Base-by-base conservation (phyloP, 495 filamentous ascomycete genomes). In the Podospora didyma region DNA sequence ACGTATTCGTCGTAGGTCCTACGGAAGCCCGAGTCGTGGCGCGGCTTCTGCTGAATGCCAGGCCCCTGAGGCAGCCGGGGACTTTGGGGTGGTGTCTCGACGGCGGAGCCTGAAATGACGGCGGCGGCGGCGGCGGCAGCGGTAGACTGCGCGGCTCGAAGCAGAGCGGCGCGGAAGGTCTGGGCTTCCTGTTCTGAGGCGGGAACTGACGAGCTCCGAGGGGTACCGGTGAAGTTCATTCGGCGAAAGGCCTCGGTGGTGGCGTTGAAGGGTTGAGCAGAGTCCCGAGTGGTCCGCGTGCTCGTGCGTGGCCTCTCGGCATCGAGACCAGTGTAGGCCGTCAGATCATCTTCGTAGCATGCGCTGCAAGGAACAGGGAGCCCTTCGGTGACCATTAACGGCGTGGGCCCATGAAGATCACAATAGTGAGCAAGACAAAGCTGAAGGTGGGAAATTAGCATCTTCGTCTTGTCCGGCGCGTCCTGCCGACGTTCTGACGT, bases 351-450 rank as follows among this genome's bases (percentile, higher is more conserved):
- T 46, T 85, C 82, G 65, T 75, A 84, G 68, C 92, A 97, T 69
- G 86, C 83, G 53, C 77, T 70, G 67, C 92, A 97, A 50, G 86
- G 79, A 45, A 91, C 86, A 1, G 89, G 88, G 22, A 89, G 76
- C 49, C 89, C 87, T 73, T 96, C 91, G 53, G 92, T 96, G 70
- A 95, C 96, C 74, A 97, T 89, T 71, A 97, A 86, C 51, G 92
- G 94, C 49, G 92, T 96, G 12, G 92, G 92, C 58, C 92, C 92
- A 79, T 97, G 92, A 64, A 91, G 80, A 73, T 97, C 92, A 79
- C 92, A 97, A 73, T 96, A 97, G 76, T 97, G 92, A 66, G 92
- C 92, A 62, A 97, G 83, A 69, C 90, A 95, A 67, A 96, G 83
- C 92, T 97, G 73, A 56, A 80, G 54, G 48, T 65, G 60, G 28